These are phyloP conservation scores for Cyclostephanos tholiformis DNA, from an alignment of 108 stramenopile species.

Conservation along the genomic window DNA sequence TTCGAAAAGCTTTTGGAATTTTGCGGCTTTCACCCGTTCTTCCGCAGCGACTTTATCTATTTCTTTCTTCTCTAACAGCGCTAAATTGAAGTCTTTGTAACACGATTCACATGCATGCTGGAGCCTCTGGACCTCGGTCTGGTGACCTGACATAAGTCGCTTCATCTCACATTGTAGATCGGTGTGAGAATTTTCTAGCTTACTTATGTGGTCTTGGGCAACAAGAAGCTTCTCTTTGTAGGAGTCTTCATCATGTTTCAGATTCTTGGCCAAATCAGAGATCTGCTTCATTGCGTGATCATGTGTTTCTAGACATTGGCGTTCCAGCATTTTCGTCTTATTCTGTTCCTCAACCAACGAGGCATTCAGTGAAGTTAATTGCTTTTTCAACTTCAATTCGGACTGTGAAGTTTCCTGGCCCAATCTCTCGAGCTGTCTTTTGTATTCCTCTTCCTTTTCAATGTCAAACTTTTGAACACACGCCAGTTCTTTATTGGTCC, in stretches of 20 bases:
- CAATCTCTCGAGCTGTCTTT: constrained; percentile 6
- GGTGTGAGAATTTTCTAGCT: constrained; percentile 25
- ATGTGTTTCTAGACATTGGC: constrained; percentile 27
- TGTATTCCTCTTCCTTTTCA: constrained; percentile 8
- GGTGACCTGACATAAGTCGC: constrained; percentile 5
- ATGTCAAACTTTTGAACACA: constrained; percentile 4
- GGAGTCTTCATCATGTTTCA: constrained; percentile 20
- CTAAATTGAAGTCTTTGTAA: constrained; percentile 25
- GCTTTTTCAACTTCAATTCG: constrained; percentile 7
- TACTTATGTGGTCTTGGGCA: constrained; percentile 23
- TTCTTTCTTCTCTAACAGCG: constrained; percentile 28
- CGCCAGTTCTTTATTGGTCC: constrained; percentile 14
- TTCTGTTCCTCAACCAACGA: constrained; percentile 26
- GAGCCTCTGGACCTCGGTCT: constrained; percentile 29
- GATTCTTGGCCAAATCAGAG: constrained; percentile 25
- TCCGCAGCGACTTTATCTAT: neutral
- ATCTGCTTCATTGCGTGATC: constrained; percentile 32
- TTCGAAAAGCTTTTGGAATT: constrained; percentile 20
- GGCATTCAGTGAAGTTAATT: constrained; percentile 14
- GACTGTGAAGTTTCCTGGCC: constrained; percentile 3
- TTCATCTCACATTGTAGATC: constrained; percentile 28
- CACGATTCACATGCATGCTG: constrained; percentile 41
- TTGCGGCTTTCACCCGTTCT: constrained; percentile 4
- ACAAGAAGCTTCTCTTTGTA: constrained; percentile 35
- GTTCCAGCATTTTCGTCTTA: constrained; percentile 22